A percentile compares a stretch with the other conserved stretches of the same genome.
phyloP scores from a whole-genome alignment of 129 eudicot species.

The Artemisia tridentata region DNA sequence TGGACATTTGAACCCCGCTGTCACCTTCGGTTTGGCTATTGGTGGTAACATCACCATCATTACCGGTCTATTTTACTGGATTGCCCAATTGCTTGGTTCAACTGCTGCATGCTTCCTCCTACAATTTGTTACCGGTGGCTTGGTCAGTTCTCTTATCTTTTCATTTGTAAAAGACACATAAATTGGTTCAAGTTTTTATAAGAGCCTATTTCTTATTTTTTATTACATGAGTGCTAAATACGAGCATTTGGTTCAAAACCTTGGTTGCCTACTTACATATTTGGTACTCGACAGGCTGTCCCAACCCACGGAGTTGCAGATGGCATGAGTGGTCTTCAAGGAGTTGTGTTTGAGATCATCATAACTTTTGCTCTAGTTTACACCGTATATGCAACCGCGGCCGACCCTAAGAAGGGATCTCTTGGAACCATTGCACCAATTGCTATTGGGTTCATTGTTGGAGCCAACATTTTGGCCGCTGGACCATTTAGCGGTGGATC shows the following conservation, averaged over 20 bases:
- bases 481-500: slow-evolving; percentile 74
- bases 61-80: slow-evolving; percentile 56
- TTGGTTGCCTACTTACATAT: neutral
- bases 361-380: slow-evolving; percentile 61
- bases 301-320: slow-evolving; percentile 62
- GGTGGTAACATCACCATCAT: slow-evolving; percentile 65
- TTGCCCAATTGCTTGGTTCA: slow-evolving; percentile 55
- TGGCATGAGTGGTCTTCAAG: slow-evolving; percentile 46
- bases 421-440: slow-evolving; percentile 60
- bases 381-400: slow-evolving; percentile 65
- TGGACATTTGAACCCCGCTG: slow-evolving; percentile 70
- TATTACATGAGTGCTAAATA: neutral
- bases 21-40: slow-evolving; percentile 62
- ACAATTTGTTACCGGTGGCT: slow-evolving; percentile 48
- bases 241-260: neutral
- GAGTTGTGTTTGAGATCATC: slow-evolving; percentile 58
- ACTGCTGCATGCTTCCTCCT: slow-evolving; percentile 52
- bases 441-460: slow-evolving; percentile 64
- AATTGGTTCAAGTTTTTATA: no score
- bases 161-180: neutral
- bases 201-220: no score
- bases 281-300: slow-evolving; percentile 35
- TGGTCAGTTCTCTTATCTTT: slow-evolving; percentile 31
- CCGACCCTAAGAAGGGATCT: slow-evolving; percentile 69
- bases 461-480: slow-evolving; percentile 75